A percentile compares a stretch with the other conserved stretches of the same genome.
These are phyloP conservation scores for Beta corolliflora DNA, from an alignment of 179 eudicot species.

Conservation along the genomic window DNA sequence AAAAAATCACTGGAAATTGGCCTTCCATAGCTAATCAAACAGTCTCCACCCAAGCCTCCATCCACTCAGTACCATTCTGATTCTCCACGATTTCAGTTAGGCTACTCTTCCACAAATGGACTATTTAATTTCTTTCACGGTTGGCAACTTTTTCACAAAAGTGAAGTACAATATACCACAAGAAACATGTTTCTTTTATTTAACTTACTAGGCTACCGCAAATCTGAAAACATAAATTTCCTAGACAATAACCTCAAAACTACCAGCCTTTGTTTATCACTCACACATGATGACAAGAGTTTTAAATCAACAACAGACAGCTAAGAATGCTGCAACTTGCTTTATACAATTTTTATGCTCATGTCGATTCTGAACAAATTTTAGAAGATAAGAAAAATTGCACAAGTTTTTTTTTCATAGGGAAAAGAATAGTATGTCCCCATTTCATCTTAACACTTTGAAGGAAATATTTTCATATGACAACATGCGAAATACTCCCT, in stretches of 20 bases:
- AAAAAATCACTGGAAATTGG: background rate
- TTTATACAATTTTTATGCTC: too few species aligned
- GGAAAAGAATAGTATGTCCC: too few species aligned
- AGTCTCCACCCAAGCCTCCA: constrained; percentile 1
- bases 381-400: too few species aligned
- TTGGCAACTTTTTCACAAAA: background rate
- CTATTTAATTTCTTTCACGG: background rate
- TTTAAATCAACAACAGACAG: too few species aligned
- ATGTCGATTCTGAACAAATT: too few species aligned
- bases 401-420: too few species aligned
- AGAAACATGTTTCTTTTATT: background rate
- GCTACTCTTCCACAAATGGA: background rate
- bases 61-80: background rate
- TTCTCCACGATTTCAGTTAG: background rate
- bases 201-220: background rate
- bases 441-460: too few species aligned
- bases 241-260: background rate
- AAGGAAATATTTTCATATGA: too few species aligned
- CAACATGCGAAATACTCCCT: too few species aligned
- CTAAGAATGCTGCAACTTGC: too few species aligned
- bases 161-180: background rate
- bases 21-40: background rate
- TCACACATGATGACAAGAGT: too few species aligned
- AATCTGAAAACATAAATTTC: background rate
- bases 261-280: background rate